phyloP scores from a whole-genome alignment of 2,329 filamentous ascomycete species.

The Scedosporium minutisporum region DNA sequence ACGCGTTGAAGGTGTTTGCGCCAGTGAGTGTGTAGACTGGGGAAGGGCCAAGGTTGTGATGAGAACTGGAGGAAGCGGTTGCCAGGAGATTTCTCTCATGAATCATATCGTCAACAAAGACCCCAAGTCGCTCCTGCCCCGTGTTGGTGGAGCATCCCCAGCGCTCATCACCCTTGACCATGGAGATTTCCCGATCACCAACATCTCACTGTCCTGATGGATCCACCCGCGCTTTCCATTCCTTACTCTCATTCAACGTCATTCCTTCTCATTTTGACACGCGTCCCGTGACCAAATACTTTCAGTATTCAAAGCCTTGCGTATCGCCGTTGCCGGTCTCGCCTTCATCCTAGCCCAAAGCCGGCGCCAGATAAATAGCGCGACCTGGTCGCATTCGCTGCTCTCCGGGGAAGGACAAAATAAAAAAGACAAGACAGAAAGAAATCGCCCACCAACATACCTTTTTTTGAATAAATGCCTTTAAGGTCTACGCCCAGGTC shows the following conservation, averaged over 20 bases:
- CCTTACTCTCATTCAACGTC: neutral
- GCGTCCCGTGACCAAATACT: neutral
- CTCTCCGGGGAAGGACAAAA: neutral
- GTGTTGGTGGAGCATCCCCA: neutral
- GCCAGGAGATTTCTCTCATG: neutral
- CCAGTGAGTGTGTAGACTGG: neutral
- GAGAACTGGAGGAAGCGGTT: neutral
- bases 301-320: neutral
- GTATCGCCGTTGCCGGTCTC: neutral
- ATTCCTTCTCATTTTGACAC: neutral
- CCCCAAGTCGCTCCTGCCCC: neutral
- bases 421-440: neutral
- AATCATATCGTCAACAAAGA: neutral
- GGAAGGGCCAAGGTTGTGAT: neutral
- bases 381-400: neutral
- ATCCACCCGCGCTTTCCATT: conserved; percentile 1
- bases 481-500: neutral
- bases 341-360: neutral
- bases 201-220: neutral
- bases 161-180: neutral
- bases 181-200: neutral
- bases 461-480: neutral
- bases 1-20: neutral
- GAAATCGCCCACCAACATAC: conserved; percentile 2
- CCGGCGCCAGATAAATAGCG: neutral